Evolutionary conservation across 129 eudicot genomes (phyloP).

Genomic region (Flaveria robusta): DNA sequence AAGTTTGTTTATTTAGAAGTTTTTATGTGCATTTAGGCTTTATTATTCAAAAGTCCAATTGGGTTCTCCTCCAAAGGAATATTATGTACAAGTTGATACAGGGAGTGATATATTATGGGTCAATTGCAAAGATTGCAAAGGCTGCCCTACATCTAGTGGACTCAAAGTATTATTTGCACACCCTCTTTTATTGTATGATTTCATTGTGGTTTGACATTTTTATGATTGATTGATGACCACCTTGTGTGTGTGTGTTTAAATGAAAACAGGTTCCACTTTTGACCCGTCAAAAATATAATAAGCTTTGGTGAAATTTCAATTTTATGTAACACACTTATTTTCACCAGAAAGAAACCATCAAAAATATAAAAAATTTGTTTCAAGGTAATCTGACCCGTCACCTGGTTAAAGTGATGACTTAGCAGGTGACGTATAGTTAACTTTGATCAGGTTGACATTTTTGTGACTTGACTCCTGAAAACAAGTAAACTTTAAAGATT

Average conservation of each 20-base stretch:
- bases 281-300: conserved; percentile 43
- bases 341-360: neutral
- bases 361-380: neutral
- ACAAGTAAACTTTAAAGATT: neutral
- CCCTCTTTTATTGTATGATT: conserved; percentile 2
- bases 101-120: conserved; percentile 97
- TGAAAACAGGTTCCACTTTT: conserved; percentile 57
- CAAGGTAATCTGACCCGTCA: neutral
- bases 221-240: neutral
- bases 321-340: neutral
- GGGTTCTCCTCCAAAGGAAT: conserved; percentile 84
- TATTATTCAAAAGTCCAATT: conserved; percentile 80
- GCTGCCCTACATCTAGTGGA: conserved; percentile 93
- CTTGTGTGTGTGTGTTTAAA: neutral
- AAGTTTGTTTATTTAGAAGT: neutral
- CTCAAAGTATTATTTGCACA: conserved; percentile 57
- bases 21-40: conserved; percentile 53
- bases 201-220: neutral
- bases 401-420: neutral
- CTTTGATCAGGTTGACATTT: neutral
- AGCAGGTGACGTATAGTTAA: neutral
- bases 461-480: neutral
- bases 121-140: conserved; percentile 72
- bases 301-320: neutral
- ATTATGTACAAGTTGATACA: conserved; percentile 82